Evolutionary conservation across 192 early-diverging fungal genomes (phyloP).

Genomic region (Phlyctochytrium bullatum): DNA sequence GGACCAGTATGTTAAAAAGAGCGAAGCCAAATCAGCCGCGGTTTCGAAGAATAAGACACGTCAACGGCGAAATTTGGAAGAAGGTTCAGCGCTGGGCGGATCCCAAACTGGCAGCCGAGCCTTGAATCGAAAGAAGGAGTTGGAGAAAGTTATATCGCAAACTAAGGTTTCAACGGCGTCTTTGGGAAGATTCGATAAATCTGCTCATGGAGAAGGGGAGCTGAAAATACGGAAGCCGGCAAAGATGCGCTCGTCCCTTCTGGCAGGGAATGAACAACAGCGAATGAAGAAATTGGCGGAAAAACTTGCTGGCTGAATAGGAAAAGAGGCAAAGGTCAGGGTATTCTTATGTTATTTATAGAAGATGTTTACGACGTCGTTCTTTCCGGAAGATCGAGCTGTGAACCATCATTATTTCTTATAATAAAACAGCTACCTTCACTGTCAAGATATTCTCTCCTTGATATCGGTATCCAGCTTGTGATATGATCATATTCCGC

Average conservation of each 20-base stretch:
- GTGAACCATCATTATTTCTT: background rate
- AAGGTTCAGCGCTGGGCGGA: constrained; percentile 51
- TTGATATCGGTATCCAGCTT: constrained; percentile 36
- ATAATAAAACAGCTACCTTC: constrained; percentile 26
- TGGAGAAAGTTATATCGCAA: constrained; percentile 70
- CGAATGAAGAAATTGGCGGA: background rate
- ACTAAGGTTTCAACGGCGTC: constrained; percentile 85
- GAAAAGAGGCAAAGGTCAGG: background rate
- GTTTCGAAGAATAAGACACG: constrained; percentile 87
- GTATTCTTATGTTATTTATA: too few species aligned
- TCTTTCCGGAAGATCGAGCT: constrained; percentile 49
- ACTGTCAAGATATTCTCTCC: constrained; percentile 50
- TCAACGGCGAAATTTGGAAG: constrained; percentile 81
- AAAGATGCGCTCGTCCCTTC: constrained; percentile 9
- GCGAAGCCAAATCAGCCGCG: constrained; percentile 85
- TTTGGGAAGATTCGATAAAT: constrained; percentile 87
- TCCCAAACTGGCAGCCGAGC: constrained; percentile 32
- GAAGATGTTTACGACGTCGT: constrained; percentile 32
- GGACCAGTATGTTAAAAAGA: constrained; percentile 77
- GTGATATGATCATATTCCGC: constrained; percentile 38
- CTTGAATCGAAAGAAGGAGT: constrained; percentile 47
- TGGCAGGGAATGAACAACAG: too few species aligned
- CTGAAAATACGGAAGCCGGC: constrained; percentile 61
- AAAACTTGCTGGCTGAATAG: background rate
- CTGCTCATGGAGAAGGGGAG: constrained; percentile 77